Evolutionary conservation across 345 rosid species (phyloP).

Genomic region (Reutealis trisperma): DNA sequence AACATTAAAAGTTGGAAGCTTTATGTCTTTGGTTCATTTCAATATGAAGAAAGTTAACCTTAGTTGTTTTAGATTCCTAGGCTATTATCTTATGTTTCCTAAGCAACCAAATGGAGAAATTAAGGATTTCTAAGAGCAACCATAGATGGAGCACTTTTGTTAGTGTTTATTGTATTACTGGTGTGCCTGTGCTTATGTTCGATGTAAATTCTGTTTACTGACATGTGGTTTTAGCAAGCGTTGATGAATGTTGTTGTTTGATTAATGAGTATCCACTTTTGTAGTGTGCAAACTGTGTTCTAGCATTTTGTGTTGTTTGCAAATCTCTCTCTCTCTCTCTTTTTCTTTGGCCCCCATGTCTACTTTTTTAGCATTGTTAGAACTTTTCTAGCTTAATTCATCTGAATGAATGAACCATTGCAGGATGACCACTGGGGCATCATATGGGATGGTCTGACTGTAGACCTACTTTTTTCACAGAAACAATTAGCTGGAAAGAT

Average conservation of each 20-base stretch:
- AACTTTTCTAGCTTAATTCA: neutral
- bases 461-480: slow-evolving; percentile 19
- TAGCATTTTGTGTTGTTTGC: neutral
- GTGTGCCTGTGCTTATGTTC: neutral
- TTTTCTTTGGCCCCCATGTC: neutral
- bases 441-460: slow-evolving; percentile 16
- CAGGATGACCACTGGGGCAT: neutral
- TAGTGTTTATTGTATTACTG: neutral
- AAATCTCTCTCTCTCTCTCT: too few species aligned
- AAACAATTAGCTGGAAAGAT: slow-evolving; percentile 32
- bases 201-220: too few species aligned
- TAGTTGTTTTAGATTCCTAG: neutral
- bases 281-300: neutral
- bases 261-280: neutral
- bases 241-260: slow-evolving; percentile 5
- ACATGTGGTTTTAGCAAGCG: neutral
- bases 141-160: neutral
- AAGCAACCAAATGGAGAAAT: neutral
- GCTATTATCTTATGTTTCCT: neutral
- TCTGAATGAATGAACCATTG: slow-evolving; percentile 1
- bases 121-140: neutral
- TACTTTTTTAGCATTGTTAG: neutral
- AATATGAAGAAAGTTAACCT: neutral
- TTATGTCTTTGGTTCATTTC: neutral
- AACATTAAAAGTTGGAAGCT: neutral